These are phyloP conservation scores for Picea abies DNA, from an alignment of 83 land plant genomes.

Conservation along the genomic window DNA sequence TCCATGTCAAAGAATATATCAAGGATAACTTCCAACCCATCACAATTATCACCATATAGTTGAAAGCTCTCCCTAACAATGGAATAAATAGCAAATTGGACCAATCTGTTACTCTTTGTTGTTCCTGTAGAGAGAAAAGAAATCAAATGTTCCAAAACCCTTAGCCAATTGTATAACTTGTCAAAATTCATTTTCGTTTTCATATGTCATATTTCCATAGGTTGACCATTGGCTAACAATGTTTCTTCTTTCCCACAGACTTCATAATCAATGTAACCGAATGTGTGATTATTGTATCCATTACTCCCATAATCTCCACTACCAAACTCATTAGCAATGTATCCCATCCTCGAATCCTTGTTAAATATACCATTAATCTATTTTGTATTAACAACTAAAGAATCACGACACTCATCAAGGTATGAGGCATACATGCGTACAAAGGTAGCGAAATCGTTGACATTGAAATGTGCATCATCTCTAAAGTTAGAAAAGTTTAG, in stretches of 20 bases:
- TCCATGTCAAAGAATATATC: slow-evolving; percentile 67
- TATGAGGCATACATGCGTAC: slow-evolving; percentile 48
- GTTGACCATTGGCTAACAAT: not conserved
- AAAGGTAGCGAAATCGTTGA: slow-evolving; percentile 53
- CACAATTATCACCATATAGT: slow-evolving; percentile 40
- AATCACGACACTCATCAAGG: slow-evolving; percentile 47
- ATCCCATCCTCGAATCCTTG: not conserved
- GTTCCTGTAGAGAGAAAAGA: slow-evolving; percentile 57
- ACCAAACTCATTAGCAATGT: slow-evolving; percentile 9
- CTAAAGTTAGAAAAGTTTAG: slow-evolving; percentile 44
- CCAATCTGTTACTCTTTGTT: slow-evolving; percentile 39
- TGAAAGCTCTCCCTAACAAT: slow-evolving; percentile 48
- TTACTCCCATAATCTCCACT: slow-evolving; percentile 12
- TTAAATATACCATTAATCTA: slow-evolving; percentile 15
- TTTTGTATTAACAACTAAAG: slow-evolving; percentile 7
- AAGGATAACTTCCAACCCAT: slow-evolving; percentile 34
- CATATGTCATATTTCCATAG: slow-evolving; percentile 28
- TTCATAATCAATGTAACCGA: slow-evolving; percentile 6
- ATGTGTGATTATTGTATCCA: slow-evolving; percentile 5
- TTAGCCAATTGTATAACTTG: slow-evolving; percentile 36
- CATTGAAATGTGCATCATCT: slow-evolving; percentile 53
- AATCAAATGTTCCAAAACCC: slow-evolving; percentile 43
- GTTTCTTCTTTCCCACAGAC: slow-evolving; percentile 10
- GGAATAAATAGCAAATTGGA: slow-evolving; percentile 39
- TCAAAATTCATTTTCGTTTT: slow-evolving; percentile 29